Evolutionary conservation across 768 basidiomycete genomes (phyloP).

Genomic region (Kwoniella mangroviensis): DNA sequence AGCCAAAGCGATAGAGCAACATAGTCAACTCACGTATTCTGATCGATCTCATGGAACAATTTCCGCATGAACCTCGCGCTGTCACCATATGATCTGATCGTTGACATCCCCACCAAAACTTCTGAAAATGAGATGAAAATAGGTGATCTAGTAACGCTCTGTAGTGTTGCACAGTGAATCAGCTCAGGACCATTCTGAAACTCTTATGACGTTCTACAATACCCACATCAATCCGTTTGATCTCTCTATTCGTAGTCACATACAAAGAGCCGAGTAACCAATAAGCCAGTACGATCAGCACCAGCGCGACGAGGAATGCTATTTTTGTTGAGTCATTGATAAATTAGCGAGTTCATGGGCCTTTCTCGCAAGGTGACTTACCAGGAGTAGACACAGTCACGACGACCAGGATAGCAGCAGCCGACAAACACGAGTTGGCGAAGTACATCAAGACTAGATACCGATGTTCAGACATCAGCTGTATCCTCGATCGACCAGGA

Average conservation of each 20-base stretch:
- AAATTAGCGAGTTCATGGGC: background rate
- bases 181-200: background rate
- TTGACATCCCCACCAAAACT: conserved; percentile 58
- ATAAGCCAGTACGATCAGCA: conserved; percentile 55
- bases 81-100: conserved; percentile 60
- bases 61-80: conserved; percentile 58
- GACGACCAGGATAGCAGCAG: conserved; percentile 55
- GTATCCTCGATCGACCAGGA: no score
- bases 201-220: background rate
- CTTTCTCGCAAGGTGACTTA: conserved; percentile 11
- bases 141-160: conserved; percentile 57
- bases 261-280: conserved; percentile 57
- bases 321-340: background rate
- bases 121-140: conserved; percentile 59
- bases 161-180: background rate
- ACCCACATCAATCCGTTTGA: conserved; percentile 60
- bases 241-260: conserved; percentile 58
- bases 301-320: conserved; percentile 55
- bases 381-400: conserved; percentile 56
- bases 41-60: conserved; percentile 56
- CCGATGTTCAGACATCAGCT: conserved; percentile 14
- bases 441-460: conserved; percentile 45
- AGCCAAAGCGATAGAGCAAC: background rate
- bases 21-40: conserved; percentile 52
- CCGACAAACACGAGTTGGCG: conserved; percentile 45